phyloP scores from a whole-genome alignment of 2,329 filamentous ascomycete genomes.

The Didymella keratinophila region DNA sequence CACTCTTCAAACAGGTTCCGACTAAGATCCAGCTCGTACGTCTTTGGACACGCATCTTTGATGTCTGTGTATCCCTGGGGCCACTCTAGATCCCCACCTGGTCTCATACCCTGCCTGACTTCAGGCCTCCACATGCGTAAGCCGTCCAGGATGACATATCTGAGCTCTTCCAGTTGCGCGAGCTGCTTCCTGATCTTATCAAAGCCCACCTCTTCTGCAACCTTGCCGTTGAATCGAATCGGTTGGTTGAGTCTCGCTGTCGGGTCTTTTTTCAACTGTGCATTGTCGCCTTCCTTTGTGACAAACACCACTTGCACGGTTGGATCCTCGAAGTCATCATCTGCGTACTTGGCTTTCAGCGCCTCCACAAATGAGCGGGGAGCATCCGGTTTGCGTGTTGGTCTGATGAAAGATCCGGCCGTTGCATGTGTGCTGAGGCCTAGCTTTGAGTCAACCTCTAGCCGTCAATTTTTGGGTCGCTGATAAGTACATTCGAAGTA shows the following conservation, averaged over 20 bases:
- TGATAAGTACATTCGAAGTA: conserved; percentile 78
- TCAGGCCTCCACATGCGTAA: conserved; percentile 64
- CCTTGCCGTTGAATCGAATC: conserved; percentile 79
- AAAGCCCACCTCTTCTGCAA: conserved; percentile 93
- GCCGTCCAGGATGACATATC: conserved; percentile 82
- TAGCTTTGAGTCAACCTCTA: conserved; percentile 51
- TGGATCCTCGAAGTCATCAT: conserved; percentile 57
- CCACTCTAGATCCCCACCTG: conserved; percentile 31
- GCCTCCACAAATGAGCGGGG: conserved; percentile 80
- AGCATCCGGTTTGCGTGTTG: conserved; percentile 72
- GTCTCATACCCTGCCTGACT: conserved; percentile 27
- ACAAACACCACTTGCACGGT: conserved; percentile 43
- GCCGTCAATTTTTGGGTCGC: neutral
- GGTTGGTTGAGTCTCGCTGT: conserved; percentile 51
- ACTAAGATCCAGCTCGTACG: conserved; percentile 81
- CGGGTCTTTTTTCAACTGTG: conserved; percentile 27
- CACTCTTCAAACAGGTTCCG: conserved; percentile 79
- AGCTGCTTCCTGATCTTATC: conserved; percentile 87
- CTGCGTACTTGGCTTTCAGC: conserved; percentile 82
- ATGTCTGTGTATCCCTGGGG: conserved; percentile 59
- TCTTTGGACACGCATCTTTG: conserved; percentile 62
- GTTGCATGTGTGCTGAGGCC: conserved; percentile 69
- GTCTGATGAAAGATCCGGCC: conserved; percentile 86
- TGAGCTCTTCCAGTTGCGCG: conserved; percentile 78
- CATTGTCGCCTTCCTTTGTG: conserved; percentile 28